A percentile compares a stretch with the other conserved stretches of the same genome.
Evolutionary conservation across 345 rosid genomes (phyloP).

Genomic region (Rhodomyrtus tomentosa): DNA sequence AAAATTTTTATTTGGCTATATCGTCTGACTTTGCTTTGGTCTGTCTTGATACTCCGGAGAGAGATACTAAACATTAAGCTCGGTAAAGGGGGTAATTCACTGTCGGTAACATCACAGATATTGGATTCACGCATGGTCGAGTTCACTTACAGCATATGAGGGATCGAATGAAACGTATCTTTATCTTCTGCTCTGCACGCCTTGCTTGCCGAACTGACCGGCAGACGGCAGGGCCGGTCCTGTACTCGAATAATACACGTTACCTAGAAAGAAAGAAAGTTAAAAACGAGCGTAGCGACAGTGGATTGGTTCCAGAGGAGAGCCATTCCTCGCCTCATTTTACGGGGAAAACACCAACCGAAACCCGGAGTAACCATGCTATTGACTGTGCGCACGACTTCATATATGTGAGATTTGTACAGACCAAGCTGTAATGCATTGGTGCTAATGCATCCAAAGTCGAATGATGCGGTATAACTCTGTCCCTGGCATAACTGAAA

Average conservation of each 20-base stretch:
- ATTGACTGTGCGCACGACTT: not conserved
- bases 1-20: not conserved
- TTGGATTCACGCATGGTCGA: not conserved
- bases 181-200: not conserved
- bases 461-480: not conserved
- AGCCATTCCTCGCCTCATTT: not conserved
- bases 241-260: not conserved
- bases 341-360: not conserved
- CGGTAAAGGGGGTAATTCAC: not conserved
- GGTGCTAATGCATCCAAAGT: not conserved
- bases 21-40: not conserved
- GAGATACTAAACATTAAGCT: not conserved
- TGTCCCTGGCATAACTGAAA: not conserved
- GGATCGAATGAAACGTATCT: not conserved
- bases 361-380: not conserved
- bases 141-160: not conserved
- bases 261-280: not conserved
- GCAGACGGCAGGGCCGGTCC: not conserved
- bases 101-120: not conserved
- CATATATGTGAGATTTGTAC: not conserved
- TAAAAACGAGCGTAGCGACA: not conserved
- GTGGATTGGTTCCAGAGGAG: not conserved
- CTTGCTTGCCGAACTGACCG: not conserved
- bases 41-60: not conserved
- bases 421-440: not conserved